Base-by-base conservation (phyloP, 148 eudicot species). In the Vaccinium corymbosum region DNA sequence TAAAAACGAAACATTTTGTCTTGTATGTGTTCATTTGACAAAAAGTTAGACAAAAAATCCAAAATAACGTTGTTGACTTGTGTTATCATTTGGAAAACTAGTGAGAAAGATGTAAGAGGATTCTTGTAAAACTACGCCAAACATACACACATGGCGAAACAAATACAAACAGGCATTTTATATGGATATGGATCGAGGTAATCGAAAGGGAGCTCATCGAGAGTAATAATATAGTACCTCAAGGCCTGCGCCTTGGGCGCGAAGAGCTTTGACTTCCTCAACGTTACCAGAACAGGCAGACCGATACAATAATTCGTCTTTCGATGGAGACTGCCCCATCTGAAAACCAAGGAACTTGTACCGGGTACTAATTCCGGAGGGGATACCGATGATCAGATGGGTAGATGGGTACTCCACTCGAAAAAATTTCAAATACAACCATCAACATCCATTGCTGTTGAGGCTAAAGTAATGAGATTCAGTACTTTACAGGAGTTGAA, bases 261-360 rank as follows among this genome's bases (percentile, higher is more conserved):
- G 90, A 80, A 97, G 99, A 80, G 92, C 51, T 92, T 91, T 97
- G 86, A 97, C 90, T 11, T 91, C 93, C 52, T 94, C 95, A 68
- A 87, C 38, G 57, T 91, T 93, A 0, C 94, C 97, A 86, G 85
- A 90, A 80, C 83, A 86, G 1, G 94, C 98, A 53, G 95, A 95
- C 84, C 93, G 95, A 83, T 85, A 91, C 88, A 96, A 82, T 88
- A 91, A 87, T 83, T 94, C 97, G 81, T 92, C 99, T 84, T 92
- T 96, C 71, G 99, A 96, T 87, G 89, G 95, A 59, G 88, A 90
- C 82, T 85, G 93, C 82, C 99, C 99, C 99, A 97, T 97, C 68
- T 29, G 62, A 55, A 78, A 1, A 20, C 79, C 8, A 76, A 76
- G 12, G 29, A 50, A 50, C 0, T 42, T 5, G 46, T 76, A 7